Evolutionary conservation across 2,329 filamentous ascomycete genomes (phyloP).

Genomic region (Cytospora leucostoma): DNA sequence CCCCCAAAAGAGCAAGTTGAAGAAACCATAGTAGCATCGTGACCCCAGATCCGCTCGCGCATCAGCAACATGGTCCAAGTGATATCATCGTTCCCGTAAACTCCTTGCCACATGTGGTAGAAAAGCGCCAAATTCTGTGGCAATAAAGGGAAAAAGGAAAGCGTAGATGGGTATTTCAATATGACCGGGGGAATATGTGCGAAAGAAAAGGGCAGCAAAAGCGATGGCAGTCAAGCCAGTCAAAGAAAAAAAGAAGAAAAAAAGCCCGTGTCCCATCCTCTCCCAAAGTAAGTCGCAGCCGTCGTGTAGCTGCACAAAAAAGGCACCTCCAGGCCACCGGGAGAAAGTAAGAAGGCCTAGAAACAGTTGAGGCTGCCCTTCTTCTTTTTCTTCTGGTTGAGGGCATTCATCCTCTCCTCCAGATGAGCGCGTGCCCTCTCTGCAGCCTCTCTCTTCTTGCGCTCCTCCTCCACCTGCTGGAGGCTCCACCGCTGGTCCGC

Average conservation of each 20-base stretch:
- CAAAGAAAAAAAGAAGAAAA: background rate
- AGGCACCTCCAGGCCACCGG: background rate
- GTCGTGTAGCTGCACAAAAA: constrained; percentile 17
- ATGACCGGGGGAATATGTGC: constrained; percentile 23
- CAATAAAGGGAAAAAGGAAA: constrained; percentile 9
- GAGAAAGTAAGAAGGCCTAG: constrained; percentile 49
- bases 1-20: background rate
- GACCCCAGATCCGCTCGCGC: constrained; percentile 13
- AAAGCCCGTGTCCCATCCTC: constrained; percentile 9
- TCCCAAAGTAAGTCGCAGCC: constrained; percentile 14
- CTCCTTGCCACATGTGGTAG: constrained; percentile 25
- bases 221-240: background rate
- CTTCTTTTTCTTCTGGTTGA: constrained; percentile 80
- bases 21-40: constrained; percentile 2
- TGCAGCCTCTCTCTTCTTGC: constrained; percentile 86
- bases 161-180: constrained; percentile 12
- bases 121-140: constrained; percentile 6
- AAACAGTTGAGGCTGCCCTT: constrained; percentile 97
- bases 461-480: constrained; percentile 93
- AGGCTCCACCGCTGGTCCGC: constrained; percentile 66
- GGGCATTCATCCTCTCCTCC: constrained; percentile 91
- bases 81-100: constrained; percentile 20
- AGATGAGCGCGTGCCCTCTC: constrained; percentile 86
- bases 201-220: constrained; percentile 13
- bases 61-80: constrained; percentile 15